Conservation (phyloP, 345 rosid species). For the Corchorus olitorius region DNA sequence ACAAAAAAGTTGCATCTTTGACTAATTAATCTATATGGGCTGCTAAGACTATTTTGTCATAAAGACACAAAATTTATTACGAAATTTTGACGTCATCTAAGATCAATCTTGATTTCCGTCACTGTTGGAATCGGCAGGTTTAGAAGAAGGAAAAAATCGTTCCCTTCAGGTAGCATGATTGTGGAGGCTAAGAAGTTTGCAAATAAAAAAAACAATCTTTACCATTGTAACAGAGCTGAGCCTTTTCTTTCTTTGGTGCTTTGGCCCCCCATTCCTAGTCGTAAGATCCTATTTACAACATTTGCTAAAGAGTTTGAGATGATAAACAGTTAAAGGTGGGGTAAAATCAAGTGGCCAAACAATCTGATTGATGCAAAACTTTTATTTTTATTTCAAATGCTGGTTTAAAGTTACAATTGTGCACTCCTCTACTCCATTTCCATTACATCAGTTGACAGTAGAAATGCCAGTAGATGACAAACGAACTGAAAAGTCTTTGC, state of each 20-base stretch:
- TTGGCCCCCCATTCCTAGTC: not conserved
- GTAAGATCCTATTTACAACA: not conserved
- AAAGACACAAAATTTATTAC: not conserved
- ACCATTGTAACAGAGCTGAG: not conserved
- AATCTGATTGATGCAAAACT: not conserved
- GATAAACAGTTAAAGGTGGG: not conserved
- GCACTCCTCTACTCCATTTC: not conserved
- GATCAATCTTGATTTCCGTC: not conserved
- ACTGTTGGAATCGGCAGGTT: not conserved
- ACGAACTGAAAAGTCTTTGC: not conserved
- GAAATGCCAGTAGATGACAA: not conserved
- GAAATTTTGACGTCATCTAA: conserved; percentile 2
- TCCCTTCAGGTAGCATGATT: not conserved
- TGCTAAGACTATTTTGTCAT: not conserved
- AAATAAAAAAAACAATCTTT: not conserved
- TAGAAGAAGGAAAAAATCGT: not conserved
- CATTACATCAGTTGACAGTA: not conserved
- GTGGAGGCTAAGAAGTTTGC: not conserved
- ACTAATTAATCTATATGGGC: not conserved
- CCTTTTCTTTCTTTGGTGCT: not conserved
- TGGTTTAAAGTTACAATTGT: not conserved
- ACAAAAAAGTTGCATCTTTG: not conserved
- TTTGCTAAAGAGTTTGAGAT: not conserved
- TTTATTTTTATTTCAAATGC: not conserved
- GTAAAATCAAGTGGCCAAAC: not conserved